Evolutionary conservation across 2,329 filamentous ascomycete genomes (phyloP).

Genomic region (Colletotrichum truncatum): DNA sequence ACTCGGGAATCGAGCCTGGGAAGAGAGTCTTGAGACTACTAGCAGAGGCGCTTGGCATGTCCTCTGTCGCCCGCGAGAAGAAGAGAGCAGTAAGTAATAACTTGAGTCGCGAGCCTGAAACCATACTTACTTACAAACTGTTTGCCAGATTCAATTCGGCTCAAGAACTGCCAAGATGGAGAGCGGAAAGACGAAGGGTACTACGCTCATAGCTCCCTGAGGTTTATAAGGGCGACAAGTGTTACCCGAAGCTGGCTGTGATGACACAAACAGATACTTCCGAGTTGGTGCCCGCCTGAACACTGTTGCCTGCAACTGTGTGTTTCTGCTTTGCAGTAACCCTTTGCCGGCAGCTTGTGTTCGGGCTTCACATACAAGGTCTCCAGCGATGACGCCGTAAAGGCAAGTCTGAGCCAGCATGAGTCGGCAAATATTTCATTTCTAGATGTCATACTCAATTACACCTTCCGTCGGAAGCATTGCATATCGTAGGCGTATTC

Average conservation of each 20-base stretch:
- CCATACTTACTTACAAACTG: too few relatives aligned
- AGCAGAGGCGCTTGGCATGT: slow-evolving; percentile 78
- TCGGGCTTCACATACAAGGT: slow-evolving; percentile 33
- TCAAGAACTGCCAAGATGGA: slow-evolving; percentile 87
- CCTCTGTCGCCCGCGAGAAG: slow-evolving; percentile 80
- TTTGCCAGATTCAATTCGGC: slow-evolving; percentile 80
- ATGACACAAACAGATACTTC: slow-evolving; percentile 84
- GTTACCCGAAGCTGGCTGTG: slow-evolving; percentile 56
- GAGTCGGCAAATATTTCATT: too few relatives aligned
- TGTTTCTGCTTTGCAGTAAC: slow-evolving; percentile 61
- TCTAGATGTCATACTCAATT: not conserved
- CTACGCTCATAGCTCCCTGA: slow-evolving; percentile 62
- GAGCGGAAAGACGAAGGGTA: slow-evolving; percentile 73
- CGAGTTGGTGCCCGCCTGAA: slow-evolving; percentile 57
- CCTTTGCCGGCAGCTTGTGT: slow-evolving; percentile 43
- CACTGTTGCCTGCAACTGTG: slow-evolving; percentile 44
- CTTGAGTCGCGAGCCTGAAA: too few relatives aligned
- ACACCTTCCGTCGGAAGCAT: not conserved
- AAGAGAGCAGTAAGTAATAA: slow-evolving; percentile 78
- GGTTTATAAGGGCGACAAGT: slow-evolving; percentile 1
- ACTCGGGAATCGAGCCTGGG: slow-evolving; percentile 70
- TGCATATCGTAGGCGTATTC: too few relatives aligned
- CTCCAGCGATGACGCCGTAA: slow-evolving; percentile 61
- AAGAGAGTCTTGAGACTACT: slow-evolving; percentile 85
- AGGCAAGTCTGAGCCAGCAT: slow-evolving; percentile 72